Conservation (phyloP, 352 stramenopile species). For the Saprolegnia parasitica region DNA sequence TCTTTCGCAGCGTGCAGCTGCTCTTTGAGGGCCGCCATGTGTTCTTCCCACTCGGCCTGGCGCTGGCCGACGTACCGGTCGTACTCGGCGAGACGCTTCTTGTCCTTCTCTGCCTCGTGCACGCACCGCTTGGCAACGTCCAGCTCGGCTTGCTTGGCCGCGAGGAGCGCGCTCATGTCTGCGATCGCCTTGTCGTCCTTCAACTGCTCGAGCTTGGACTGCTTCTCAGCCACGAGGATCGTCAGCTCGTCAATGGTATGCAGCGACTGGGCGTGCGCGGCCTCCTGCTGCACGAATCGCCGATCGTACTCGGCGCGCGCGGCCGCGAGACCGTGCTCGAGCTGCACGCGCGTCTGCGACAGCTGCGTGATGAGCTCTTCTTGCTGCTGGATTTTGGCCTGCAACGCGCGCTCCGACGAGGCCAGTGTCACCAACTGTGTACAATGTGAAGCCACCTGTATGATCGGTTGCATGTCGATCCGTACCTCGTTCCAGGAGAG, state of each 20-base stretch:
- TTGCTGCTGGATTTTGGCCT: conserved; percentile 38
- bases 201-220: neutral
- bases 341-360: conserved; percentile 43
- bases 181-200: conserved; percentile 20
- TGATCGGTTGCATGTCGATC: neutral
- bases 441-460: neutral
- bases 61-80: conserved; percentile 25
- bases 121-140: conserved; percentile 9
- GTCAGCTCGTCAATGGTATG: conserved; percentile 40
- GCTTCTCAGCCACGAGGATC: conserved; percentile 19
- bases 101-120: conserved; percentile 24
- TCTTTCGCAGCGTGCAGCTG: conserved; percentile 29
- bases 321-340: conserved; percentile 56
- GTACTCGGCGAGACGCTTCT: conserved; percentile 26
- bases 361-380: conserved; percentile 45
- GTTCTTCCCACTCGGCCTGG: conserved; percentile 24
- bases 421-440: conserved; percentile 39
- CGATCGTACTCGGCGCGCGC: conserved; percentile 70
- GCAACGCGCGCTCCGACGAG: conserved; percentile 43
- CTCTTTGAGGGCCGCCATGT: conserved; percentile 29
- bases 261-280: conserved; percentile 34
- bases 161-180: conserved; percentile 20
- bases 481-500: conserved; percentile 23
- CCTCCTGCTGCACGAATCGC: conserved; percentile 53
- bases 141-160: conserved; percentile 12